phyloP scores from a whole-genome alignment of 805 yeast species.

The Saccharomycopsis sp. region DNA sequence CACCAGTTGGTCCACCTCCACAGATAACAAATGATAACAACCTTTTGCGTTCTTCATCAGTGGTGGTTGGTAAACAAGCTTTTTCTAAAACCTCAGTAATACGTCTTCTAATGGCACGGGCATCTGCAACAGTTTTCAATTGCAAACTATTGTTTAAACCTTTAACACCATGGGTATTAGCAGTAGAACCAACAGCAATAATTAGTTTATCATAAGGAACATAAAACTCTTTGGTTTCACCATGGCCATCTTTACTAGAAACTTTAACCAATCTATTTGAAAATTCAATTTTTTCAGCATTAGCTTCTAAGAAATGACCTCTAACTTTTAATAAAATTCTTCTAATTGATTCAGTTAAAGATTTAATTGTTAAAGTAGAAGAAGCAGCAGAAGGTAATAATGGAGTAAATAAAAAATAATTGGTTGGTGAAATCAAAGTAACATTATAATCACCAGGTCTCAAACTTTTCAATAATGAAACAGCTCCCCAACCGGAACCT shows the following conservation, averaged over 20 bases:
- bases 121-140: slow-evolving; percentile 59
- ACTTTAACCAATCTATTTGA: slow-evolving; percentile 49
- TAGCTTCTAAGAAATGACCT: slow-evolving; percentile 56
- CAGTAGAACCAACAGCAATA: slow-evolving; percentile 57
- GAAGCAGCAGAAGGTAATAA: slow-evolving; percentile 62
- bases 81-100: slow-evolving; percentile 46
- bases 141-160: slow-evolving; percentile 55
- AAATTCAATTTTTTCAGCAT: slow-evolving; percentile 48
- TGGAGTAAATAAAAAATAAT: slow-evolving; percentile 61
- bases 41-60: slow-evolving; percentile 52
- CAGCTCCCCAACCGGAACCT: slow-evolving; percentile 70
- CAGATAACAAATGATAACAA: slow-evolving; percentile 52
- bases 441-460: slow-evolving; percentile 49
- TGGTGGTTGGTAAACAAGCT: slow-evolving; percentile 56
- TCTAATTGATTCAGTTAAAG: slow-evolving; percentile 55
- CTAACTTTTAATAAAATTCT: slow-evolving; percentile 39
- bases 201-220: slow-evolving; percentile 66
- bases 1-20: slow-evolving; percentile 74
- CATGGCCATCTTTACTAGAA: slow-evolving; percentile 31
- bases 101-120: slow-evolving; percentile 42
- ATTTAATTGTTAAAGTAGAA: slow-evolving; percentile 56
- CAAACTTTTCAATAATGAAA: slow-evolving; percentile 42
- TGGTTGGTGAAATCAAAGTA: slow-evolving; percentile 58
- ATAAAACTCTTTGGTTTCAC: slow-evolving; percentile 36
- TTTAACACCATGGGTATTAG: slow-evolving; percentile 61